These are phyloP conservation scores for Pterocarpus santalinus DNA, from an alignment of 306 rosid genomes.

Conservation along the genomic window DNA sequence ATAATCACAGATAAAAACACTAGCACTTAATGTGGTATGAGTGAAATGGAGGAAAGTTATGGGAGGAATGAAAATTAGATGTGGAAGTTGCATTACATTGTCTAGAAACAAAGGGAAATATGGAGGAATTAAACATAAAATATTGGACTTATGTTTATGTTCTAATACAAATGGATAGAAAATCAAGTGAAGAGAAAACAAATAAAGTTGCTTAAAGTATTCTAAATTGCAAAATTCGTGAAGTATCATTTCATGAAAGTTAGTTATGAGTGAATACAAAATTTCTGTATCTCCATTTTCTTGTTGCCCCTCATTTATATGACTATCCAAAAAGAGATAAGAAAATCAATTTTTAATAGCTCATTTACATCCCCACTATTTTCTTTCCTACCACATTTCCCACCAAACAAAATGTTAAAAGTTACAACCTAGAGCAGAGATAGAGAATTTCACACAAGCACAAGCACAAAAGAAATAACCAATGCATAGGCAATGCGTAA, in stretches of 20 bases:
- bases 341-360: no score
- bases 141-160: neutral
- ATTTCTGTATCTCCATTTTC: neutral
- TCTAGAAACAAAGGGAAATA: neutral
- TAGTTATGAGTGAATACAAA: slow-evolving; percentile 10
- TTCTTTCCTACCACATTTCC: no score
- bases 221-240: neutral
- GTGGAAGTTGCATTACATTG: slow-evolving; percentile 24
- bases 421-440: no score
- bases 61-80: slow-evolving; percentile 21
- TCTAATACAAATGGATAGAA: slow-evolving; percentile 20
- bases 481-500: neutral
- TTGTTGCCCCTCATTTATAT: neutral
- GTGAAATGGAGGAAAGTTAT: slow-evolving; percentile 15
- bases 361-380: no score
- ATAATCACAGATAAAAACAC: slow-evolving; percentile 29
- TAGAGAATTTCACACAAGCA: neutral
- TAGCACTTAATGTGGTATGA: slow-evolving; percentile 11
- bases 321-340: slow-evolving; percentile 9
- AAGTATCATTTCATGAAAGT: neutral
- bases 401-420: no score
- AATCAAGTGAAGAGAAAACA: slow-evolving; percentile 10
- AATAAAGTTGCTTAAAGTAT: slow-evolving; percentile 30
- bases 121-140: slow-evolving; percentile 24
- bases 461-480: neutral